phyloP scores from a whole-genome alignment of 768 basidiomycete genomes.

The Boletus patriciae region DNA sequence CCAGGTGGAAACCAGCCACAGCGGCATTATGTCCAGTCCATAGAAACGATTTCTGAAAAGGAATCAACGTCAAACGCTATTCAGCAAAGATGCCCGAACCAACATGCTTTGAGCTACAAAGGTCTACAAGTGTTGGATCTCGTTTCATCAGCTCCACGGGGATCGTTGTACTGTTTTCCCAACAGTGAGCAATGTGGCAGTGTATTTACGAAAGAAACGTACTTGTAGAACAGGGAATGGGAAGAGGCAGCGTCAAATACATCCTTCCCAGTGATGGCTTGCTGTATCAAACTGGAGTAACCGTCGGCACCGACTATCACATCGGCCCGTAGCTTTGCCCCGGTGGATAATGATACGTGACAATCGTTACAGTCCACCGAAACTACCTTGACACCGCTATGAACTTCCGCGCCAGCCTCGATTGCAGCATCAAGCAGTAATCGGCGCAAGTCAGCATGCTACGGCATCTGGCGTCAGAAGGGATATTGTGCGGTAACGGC shows the following conservation, averaged over 20 bases:
- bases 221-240: constrained; percentile 47
- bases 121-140: constrained; percentile 40
- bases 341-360: constrained; percentile 41
- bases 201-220: constrained; percentile 7
- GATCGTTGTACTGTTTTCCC: constrained; percentile 39
- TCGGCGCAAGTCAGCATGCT: constrained; percentile 55
- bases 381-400: constrained; percentile 42
- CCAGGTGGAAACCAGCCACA: constrained; percentile 24
- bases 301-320: constrained; percentile 65
- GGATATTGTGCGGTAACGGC: background rate
- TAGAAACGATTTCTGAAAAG: constrained; percentile 9
- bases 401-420: constrained; percentile 48
- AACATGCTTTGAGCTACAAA: constrained; percentile 27
- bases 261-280: constrained; percentile 33
- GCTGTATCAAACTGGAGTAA: constrained; percentile 42
- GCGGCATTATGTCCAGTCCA: constrained; percentile 28
- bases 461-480: constrained; percentile 1
- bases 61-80: background rate
- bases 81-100: background rate
- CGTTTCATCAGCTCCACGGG: constrained; percentile 40
- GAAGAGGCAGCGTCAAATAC: constrained; percentile 29
- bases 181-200: background rate
- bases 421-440: constrained; percentile 48
- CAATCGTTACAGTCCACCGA: constrained; percentile 34
- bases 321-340: constrained; percentile 47